These are phyloP conservation scores for Davidsoniella eucalypti DNA, from an alignment of 2,329 filamentous ascomycete genomes.

Conservation along the genomic window DNA sequence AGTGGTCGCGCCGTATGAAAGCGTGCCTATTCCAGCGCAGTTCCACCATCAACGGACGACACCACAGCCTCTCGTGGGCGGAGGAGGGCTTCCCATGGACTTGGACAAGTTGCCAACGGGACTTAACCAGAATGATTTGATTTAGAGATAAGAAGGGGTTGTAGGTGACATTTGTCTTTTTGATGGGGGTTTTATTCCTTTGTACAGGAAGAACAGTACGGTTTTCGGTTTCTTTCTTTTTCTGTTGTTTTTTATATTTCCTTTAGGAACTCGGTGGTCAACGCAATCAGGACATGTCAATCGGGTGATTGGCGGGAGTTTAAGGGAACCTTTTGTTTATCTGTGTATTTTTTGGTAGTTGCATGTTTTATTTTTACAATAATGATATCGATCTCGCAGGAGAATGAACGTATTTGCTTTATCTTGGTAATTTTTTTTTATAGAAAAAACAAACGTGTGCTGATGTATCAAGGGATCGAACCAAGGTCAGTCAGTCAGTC, in stretches of 20 bases:
- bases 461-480: neutral
- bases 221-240: slow-evolving; percentile 3
- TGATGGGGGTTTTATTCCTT: neutral
- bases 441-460: no score
- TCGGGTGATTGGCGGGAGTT: no score
- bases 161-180: slow-evolving; percentile 2
- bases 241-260: slow-evolving; percentile 10
- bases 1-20: slow-evolving; percentile 25
- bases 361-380: slow-evolving; percentile 6
- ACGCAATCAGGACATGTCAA: no score
- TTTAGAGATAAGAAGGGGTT: slow-evolving; percentile 20
- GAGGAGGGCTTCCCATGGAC: neutral
- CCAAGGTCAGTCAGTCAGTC: no score
- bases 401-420: no score
- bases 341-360: neutral
- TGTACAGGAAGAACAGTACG: neutral
- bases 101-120: slow-evolving; percentile 31
- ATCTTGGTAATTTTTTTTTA: no score
- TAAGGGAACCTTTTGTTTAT: no score
- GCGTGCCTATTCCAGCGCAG: slow-evolving; percentile 18
- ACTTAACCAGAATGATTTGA: slow-evolving; percentile 38
- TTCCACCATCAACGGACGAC: neutral
- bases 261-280: neutral
- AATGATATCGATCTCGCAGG: neutral
- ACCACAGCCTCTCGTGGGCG: neutral